Base-by-base conservation (phyloP, 2,329 filamentous ascomycete species). In the Penicillium oxalicum region DNA sequence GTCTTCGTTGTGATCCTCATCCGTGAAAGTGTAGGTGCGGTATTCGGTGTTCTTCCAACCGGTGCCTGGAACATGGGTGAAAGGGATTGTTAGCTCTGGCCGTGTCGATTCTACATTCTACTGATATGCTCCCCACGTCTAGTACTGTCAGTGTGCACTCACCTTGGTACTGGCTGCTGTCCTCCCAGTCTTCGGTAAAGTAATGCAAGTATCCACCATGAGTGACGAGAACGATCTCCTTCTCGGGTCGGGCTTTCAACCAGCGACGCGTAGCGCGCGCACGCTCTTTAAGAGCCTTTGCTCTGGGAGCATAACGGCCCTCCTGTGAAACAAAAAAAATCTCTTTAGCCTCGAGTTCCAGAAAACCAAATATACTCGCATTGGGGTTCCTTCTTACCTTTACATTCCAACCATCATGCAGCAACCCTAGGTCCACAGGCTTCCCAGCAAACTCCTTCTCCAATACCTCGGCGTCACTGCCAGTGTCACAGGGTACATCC, bases 131-230 rank as follows among this genome's bases (percentile, higher is more conserved):
- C 2, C 9, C 26, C 32, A 18, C 2, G 18, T 18, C 18, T 18
- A 18, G 18, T 18, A 18, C 18, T 18, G 18, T 2, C 18, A 18
- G 18, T n/a, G 24, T 33, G 43, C 13, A 57, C 64, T 26, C 64
- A 74, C 74, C 76, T 51, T 70, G 63, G 56, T 72, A 74, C 38
- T 68, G 63, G 41, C 72, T 74, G 59, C 59, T 77, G 37, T 82
- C 86, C 46, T 81, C 75, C 81, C 84, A 94, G 61, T 95, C 89
- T 57, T 90, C 81, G 0, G 88, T 93, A 54, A 95, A 72, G 61
- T 88, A 94, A 66, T 95, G 90, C 60, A 95, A 65, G 58, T 91
- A 87, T 1, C 86, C 87, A 1, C 90, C 90, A 61, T 95, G 90
- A 3, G 88, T 86, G 6, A 94, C 88, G 2, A 90, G 76, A 0